Conservation (phyloP, 164 flowering plant species). For the Kingdonia uniflora region DNA sequence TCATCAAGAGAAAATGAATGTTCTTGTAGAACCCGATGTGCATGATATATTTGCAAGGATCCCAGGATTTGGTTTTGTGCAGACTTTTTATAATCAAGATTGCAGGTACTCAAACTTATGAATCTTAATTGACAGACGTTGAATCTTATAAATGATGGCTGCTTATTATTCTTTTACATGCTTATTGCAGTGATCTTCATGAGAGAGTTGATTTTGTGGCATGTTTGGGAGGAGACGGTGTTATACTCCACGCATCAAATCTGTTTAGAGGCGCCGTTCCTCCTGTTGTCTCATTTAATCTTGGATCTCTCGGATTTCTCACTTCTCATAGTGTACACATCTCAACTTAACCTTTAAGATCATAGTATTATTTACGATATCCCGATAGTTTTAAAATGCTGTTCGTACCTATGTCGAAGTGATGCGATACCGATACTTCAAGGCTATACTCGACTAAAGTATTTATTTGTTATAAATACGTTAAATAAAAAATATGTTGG, state of each 20-base stretch:
- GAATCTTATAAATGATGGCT: background rate
- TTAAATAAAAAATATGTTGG: no score
- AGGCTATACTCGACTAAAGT: no score
- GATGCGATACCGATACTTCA: no score
- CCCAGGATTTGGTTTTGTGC: slow-evolving; percentile 98
- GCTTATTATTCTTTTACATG: background rate
- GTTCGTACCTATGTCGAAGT: no score
- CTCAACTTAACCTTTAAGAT: slow-evolving; percentile 8
- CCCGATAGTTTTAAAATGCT: no score
- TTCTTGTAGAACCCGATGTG: slow-evolving; percentile 96
- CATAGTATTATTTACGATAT: background rate
- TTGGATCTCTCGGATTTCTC: slow-evolving; percentile 97
- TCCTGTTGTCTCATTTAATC: slow-evolving; percentile 96
- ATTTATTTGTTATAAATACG: no score
- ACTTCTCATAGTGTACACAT: slow-evolving; percentile 80
- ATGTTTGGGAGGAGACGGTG: slow-evolving; percentile 98
- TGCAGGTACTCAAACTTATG: slow-evolving; percentile 50
- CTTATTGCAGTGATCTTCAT: slow-evolving; percentile 75
- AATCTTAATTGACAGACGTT: background rate
- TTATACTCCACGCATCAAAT: slow-evolving; percentile 95
- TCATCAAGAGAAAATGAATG: slow-evolving; percentile 91
- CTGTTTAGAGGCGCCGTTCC: slow-evolving; percentile 91
- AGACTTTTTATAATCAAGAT: slow-evolving; percentile 92
- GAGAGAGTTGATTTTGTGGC: slow-evolving; percentile 96
- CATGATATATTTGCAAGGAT: slow-evolving; percentile 97